These are phyloP conservation scores for Gossypium bickii DNA, from an alignment of 345 rosid genomes.

Conservation along the genomic window DNA sequence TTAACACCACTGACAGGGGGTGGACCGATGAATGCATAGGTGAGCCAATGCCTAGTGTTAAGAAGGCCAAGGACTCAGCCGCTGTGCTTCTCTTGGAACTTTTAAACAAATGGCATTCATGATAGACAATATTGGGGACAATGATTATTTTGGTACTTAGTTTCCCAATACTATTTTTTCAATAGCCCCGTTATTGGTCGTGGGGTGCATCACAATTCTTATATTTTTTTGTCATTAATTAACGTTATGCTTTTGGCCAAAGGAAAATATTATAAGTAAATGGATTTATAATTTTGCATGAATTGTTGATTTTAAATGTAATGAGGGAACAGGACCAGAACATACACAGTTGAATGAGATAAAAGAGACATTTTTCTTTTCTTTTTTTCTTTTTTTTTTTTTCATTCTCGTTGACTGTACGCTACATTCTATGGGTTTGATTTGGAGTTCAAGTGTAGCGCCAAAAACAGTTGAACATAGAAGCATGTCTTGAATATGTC, in stretches of 20 bases:
- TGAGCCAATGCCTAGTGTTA: slow-evolving; percentile 98
- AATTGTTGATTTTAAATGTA: too few relatives aligned
- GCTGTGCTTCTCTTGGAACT: slow-evolving; percentile 77
- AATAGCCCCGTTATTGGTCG: neutral
- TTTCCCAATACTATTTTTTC: neutral
- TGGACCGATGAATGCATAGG: slow-evolving; percentile 95
- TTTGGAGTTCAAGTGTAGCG: neutral
- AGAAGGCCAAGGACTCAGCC: slow-evolving; percentile 97
- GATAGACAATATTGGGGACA: neutral
- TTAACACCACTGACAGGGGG: slow-evolving; percentile 73
- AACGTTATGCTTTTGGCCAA: neutral
- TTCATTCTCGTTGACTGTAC: neutral
- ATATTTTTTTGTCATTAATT: neutral
- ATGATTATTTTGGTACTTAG: neutral
- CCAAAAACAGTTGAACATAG: neutral
- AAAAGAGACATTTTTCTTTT: neutral
- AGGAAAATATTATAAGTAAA: neutral
- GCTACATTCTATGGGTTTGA: neutral
- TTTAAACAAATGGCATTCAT: slow-evolving; percentile 52
- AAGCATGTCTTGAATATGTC: neutral
- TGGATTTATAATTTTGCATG: neutral
- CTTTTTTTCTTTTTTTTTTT: neutral
- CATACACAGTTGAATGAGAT: neutral
- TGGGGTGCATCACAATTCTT: neutral
- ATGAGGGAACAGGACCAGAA: too few relatives aligned